phyloP scores from a whole-genome alignment of 768 basidiomycete species.

The Pulveroboletus frians region DNA sequence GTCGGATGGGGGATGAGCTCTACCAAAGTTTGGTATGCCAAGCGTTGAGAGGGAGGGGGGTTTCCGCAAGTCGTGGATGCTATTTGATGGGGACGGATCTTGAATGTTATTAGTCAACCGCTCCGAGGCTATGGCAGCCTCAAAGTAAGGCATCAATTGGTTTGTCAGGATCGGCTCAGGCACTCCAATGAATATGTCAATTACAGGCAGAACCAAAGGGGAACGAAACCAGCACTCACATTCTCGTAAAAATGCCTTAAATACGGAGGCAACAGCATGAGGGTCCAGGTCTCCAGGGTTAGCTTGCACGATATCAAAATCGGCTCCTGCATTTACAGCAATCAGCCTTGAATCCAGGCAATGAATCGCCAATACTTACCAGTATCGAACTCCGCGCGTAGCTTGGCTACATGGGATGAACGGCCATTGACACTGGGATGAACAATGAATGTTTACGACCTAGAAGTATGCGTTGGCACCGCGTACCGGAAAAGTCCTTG shows the following conservation, averaged over 20 bases:
- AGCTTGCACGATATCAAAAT: constrained; percentile 76
- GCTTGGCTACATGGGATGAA: constrained; percentile 68
- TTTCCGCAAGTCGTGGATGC: constrained; percentile 50
- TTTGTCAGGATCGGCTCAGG: constrained; percentile 83
- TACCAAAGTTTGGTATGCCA: constrained; percentile 62
- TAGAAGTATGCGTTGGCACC: background rate
- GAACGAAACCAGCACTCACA: constrained; percentile 46
- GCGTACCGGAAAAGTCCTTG: constrained; percentile 81
- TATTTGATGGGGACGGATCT: constrained; percentile 32
- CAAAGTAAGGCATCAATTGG: constrained; percentile 67
- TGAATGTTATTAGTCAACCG: constrained; percentile 27
- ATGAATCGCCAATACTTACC: constrained; percentile 37
- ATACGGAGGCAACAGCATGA: constrained; percentile 88
- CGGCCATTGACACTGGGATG: constrained; percentile 69
- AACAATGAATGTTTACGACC: constrained; percentile 6
- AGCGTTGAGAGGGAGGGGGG: constrained; percentile 78
- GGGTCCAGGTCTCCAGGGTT: constrained; percentile 88
- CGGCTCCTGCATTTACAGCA: constrained; percentile 52
- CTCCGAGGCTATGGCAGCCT: constrained; percentile 65
- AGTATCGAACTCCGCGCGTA: constrained; percentile 78
- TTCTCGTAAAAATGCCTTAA: constrained; percentile 91
- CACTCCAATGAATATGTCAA: constrained; percentile 44
- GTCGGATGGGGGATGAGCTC: constrained; percentile 57
- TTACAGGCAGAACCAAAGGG: background rate
- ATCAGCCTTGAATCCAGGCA: constrained; percentile 4